Evolutionary conservation across 768 basidiomycete genomes (phyloP).

Genomic region (Boletus vinaceobasis): DNA sequence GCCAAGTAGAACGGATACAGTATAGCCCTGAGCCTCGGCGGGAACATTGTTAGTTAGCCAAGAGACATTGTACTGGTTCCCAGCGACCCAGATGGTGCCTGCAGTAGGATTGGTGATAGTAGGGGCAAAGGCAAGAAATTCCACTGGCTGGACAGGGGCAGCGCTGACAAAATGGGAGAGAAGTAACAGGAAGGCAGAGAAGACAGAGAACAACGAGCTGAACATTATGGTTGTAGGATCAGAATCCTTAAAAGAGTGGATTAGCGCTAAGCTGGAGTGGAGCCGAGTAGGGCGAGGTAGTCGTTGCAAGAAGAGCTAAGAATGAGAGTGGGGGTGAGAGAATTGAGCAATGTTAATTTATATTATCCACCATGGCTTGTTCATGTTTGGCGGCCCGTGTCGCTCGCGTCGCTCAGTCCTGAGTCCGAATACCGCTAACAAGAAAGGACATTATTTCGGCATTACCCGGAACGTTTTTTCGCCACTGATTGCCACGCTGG

Average conservation of each 20-base stretch:
- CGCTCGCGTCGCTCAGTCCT: too few species aligned
- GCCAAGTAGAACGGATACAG: conserved; percentile 47
- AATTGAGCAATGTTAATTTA: conserved; percentile 4
- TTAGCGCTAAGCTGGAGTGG: conserved; percentile 3
- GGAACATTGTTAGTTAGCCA: conserved; percentile 45
- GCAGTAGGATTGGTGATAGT: conserved; percentile 38
- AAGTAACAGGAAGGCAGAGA: conserved; percentile 32
- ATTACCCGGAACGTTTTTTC: too few species aligned
- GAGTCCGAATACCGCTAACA: too few species aligned
- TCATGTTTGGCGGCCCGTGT: conserved; percentile 18
- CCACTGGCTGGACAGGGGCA: conserved; percentile 26
- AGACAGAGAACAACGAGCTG: conserved; percentile 16
- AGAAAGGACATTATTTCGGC: too few species aligned
- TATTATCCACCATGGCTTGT: conserved; percentile 19
- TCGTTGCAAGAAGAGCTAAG: neutral
- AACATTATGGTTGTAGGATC: conserved; percentile 18
- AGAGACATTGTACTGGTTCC: conserved; percentile 36
- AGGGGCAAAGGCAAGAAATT: conserved; percentile 40
- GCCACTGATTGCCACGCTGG: too few species aligned
- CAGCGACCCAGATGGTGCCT: conserved; percentile 35
- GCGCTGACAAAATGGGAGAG: conserved; percentile 26
- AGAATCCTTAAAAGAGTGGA: conserved; percentile 23
- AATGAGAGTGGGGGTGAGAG: neutral
- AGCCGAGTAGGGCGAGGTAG: neutral
- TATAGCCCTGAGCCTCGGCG: conserved; percentile 28